Conservation (phyloP, 2,329 filamentous ascomycete genomes). For the Aspergillus cejpii region DNA sequence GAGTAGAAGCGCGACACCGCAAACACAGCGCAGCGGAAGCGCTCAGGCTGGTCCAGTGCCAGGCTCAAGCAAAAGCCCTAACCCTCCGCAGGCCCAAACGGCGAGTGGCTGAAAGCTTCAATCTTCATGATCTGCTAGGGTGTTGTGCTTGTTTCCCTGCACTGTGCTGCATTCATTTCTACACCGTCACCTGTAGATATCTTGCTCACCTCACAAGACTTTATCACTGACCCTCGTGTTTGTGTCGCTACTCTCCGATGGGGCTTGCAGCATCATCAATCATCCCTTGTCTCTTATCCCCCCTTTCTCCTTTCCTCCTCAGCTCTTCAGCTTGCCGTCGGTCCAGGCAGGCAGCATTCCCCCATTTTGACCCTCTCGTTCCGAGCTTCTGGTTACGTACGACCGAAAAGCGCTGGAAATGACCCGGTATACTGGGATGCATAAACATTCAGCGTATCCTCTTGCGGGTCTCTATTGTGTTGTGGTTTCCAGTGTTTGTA, state of each 20-base stretch:
- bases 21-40: constrained; percentile 42
- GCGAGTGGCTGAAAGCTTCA: constrained; percentile 27
- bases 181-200: constrained; percentile 31
- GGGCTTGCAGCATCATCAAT: constrained; percentile 4
- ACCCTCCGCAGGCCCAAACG: constrained; percentile 38
- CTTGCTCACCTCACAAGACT: constrained; percentile 16
- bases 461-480: constrained; percentile 4
- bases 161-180: constrained; percentile 5
- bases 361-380: background rate
- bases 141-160: background rate
- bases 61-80: constrained; percentile 38
- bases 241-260: background rate
- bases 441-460: constrained; percentile 4
- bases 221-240: constrained; percentile 7
- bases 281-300: constrained; percentile 3
- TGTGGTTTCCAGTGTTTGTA: constrained; percentile 11
- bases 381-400: background rate
- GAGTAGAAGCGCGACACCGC: constrained; percentile 43
- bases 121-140: background rate
- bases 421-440: constrained; percentile 4
- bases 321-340: background rate
- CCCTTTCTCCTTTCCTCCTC: background rate
- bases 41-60: constrained; percentile 35
- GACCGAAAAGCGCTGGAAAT: background rate
- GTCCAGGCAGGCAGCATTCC: background rate